Conservation (phyloP, 192 early-diverging fungal species). For the Podila epigama region DNA sequence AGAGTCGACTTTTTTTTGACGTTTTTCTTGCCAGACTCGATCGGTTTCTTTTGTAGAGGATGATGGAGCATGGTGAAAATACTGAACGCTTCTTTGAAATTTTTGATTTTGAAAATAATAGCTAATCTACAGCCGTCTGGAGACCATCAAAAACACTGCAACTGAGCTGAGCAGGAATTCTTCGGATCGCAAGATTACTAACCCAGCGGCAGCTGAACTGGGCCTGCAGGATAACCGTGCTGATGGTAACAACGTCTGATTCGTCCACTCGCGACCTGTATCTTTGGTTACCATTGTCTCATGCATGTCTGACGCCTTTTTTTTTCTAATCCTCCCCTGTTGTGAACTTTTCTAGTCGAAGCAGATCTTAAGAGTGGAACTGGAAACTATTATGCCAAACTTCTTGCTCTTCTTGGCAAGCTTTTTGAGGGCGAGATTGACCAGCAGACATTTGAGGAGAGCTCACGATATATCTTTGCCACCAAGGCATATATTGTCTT, state of each 20-base stretch:
- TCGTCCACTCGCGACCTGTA: background rate
- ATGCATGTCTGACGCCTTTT: too few relatives aligned
- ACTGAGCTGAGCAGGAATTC: slow-evolving; percentile 61
- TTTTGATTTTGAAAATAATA: slow-evolving; percentile 39
- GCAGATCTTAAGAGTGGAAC: slow-evolving; percentile 62
- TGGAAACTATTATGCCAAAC: slow-evolving; percentile 79
- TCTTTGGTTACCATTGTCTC: too few relatives aligned
- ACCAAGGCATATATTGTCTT: slow-evolving; percentile 90
- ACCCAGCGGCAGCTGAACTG: slow-evolving; percentile 66
- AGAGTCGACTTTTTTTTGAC: too few relatives aligned
- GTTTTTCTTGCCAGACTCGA: too few relatives aligned
- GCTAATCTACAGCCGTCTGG: slow-evolving; percentile 86
- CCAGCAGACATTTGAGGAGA: slow-evolving; percentile 84
- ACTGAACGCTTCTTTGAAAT: background rate
- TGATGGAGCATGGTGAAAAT: background rate
- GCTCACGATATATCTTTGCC: slow-evolving; percentile 83
- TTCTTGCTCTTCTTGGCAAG: slow-evolving; percentile 77
- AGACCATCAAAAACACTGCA: slow-evolving; percentile 79
- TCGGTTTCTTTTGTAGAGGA: too few relatives aligned
- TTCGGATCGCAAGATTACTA: slow-evolving; percentile 61
- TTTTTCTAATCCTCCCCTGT: background rate
- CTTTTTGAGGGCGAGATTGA: slow-evolving; percentile 88
- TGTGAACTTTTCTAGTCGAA: slow-evolving; percentile 16
- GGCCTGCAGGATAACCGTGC: slow-evolving; percentile 57
- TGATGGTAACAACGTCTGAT: slow-evolving; percentile 48